phyloP scores from a whole-genome alignment of 2,329 filamentous ascomycete species.

The Alternaria burnsii region DNA sequence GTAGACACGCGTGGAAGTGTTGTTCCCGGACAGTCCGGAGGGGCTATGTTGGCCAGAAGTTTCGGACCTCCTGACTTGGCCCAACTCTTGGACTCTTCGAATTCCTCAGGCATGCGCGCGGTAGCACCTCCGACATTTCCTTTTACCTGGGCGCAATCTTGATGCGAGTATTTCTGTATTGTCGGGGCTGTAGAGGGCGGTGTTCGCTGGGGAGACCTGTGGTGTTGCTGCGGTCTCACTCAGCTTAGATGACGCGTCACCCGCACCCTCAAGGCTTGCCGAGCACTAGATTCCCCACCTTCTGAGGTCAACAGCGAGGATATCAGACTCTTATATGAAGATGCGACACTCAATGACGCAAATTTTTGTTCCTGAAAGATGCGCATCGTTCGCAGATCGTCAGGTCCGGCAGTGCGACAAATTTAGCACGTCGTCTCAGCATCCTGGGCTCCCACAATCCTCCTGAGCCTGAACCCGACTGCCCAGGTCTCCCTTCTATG shows the following conservation, averaged over 20 bases:
- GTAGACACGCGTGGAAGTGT: neutral
- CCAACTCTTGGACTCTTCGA: constrained; percentile 2
- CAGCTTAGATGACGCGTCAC: constrained; percentile 17
- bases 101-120: neutral
- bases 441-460: neutral
- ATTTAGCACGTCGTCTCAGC: constrained; percentile 4
- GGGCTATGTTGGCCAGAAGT: constrained; percentile 5
- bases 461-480: neutral
- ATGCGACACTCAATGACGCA: constrained; percentile 15
- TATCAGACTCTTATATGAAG: constrained; percentile 6
- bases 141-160: constrained; percentile 5
- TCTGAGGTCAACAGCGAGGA: neutral
- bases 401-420: neutral
- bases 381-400: constrained; percentile 14
- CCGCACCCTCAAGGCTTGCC: constrained; percentile 10
- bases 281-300: constrained; percentile 6
- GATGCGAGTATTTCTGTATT: neutral
- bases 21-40: constrained; percentile 1
- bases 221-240: constrained; percentile 1
- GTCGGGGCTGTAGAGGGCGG: neutral
- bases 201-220: neutral
- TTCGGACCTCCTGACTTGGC: constrained; percentile 4
- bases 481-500: neutral
- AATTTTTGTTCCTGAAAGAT: neutral
- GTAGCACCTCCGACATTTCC: neutral